Percentiles rank a stretch among this genome's conserved stretches.
phyloP scores from a whole-genome alignment of 2,329 filamentous ascomycete species.

The Neopestalotiopsis rosae region DNA sequence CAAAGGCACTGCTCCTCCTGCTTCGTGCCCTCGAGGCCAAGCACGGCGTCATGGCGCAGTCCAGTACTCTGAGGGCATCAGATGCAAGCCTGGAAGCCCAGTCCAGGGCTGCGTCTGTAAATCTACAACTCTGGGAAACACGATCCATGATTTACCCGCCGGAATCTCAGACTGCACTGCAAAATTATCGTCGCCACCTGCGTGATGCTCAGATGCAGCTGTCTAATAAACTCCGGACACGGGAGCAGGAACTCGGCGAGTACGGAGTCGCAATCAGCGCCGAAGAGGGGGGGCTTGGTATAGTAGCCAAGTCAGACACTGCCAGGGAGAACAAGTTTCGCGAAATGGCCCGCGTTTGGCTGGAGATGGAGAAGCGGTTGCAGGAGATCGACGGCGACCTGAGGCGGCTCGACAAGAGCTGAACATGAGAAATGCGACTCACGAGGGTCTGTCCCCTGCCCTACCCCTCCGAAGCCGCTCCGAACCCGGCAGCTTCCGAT shows the following conservation, averaged over 20 bases:
- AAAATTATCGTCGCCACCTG: constrained; percentile 54
- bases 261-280: constrained; percentile 51
- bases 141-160: constrained; percentile 48
- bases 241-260: constrained; percentile 49
- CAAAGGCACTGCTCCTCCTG: constrained; percentile 45
- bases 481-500: not conserved
- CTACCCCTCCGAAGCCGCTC: not conserved
- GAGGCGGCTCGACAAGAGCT: constrained; percentile 31
- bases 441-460: not conserved
- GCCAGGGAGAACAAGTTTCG: constrained; percentile 55
- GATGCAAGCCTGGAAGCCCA: constrained; percentile 50
- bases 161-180: constrained; percentile 44
- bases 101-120: constrained; percentile 44
- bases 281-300: constrained; percentile 16
- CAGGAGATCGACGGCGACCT: constrained; percentile 56
- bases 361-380: constrained; percentile 55
- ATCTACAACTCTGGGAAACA: constrained; percentile 37
- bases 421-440: not conserved
- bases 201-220: constrained; percentile 52
- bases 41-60: constrained; percentile 57
- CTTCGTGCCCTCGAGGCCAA: constrained; percentile 60
- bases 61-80: constrained; percentile 55
- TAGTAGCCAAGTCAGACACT: constrained; percentile 25
- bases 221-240: constrained; percentile 46
- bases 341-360: constrained; percentile 58